These are phyloP conservation scores for Nasturtium officinale DNA, from an alignment of 345 rosid genomes.

Conservation along the genomic window DNA sequence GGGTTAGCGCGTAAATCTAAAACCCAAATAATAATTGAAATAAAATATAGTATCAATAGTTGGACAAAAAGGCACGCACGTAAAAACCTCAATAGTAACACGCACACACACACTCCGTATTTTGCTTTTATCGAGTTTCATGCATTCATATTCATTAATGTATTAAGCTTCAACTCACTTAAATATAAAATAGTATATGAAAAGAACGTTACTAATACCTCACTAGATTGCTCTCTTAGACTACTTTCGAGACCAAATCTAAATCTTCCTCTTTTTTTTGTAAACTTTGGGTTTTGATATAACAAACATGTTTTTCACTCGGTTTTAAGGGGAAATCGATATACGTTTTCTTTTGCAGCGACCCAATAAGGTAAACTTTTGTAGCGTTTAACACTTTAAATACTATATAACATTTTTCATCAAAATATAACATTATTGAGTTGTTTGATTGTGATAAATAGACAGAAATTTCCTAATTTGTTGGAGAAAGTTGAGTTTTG, in stretches of 20 bases:
- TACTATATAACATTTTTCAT: background rate
- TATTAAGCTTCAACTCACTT: constrained; percentile 20
- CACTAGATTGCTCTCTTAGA: constrained; percentile 29
- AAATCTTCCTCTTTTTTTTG: constrained; percentile 39
- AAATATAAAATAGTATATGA: background rate
- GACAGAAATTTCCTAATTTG: background rate
- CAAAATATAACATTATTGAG: background rate
- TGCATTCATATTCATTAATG: constrained; percentile 29
- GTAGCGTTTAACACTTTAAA: background rate
- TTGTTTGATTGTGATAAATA: background rate
- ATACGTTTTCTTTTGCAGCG: background rate
- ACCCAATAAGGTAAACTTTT: background rate
- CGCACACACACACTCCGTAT: constrained; percentile 41
- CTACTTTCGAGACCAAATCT: constrained; percentile 38
- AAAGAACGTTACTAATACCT: constrained; percentile 16
- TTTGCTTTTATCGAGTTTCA: constrained; percentile 42
- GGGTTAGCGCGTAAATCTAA: constrained; percentile 41
- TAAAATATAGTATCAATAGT: constrained; percentile 38
- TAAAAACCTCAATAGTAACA: constrained; percentile 29
- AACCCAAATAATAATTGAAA: constrained; percentile 18
- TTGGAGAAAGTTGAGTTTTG: background rate
- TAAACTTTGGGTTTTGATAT: constrained; percentile 13
- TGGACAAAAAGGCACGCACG: constrained; percentile 32
- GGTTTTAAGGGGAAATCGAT: background rate
- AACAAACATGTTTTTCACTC: constrained; percentile 23